A percentile compares a stretch with the other conserved stretches of the same genome.
phyloP scores from a whole-genome alignment of 805 yeast genomes.

The Yarrowia porcina region DNA sequence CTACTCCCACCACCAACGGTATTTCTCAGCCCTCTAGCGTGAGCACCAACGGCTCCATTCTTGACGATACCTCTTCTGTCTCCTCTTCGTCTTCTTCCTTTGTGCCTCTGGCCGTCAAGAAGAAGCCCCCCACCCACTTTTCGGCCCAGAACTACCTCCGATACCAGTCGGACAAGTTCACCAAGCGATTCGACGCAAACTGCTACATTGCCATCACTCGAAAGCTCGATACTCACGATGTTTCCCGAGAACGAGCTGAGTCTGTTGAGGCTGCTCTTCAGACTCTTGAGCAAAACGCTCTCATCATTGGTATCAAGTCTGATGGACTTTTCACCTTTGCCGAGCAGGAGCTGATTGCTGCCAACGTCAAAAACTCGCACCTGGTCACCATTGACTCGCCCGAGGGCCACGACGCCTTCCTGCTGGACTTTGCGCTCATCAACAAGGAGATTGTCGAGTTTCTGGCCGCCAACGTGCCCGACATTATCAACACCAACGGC shows the following conservation, averaged over 20 bases:
- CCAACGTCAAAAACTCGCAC: slow-evolving; percentile 62
- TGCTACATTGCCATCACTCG: slow-evolving; percentile 93
- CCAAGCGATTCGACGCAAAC: slow-evolving; percentile 89
- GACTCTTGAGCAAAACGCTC: slow-evolving; percentile 66
- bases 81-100: slow-evolving; percentile 24
- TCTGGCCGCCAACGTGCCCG: slow-evolving; percentile 54
- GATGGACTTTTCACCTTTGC: slow-evolving; percentile 91
- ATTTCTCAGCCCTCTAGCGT: neutral
- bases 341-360: slow-evolving; percentile 84
- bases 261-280: slow-evolving; percentile 51
- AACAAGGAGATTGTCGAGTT: slow-evolving; percentile 69
- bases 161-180: slow-evolving; percentile 90
- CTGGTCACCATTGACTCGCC: slow-evolving; percentile 79
- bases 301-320: slow-evolving; percentile 83
- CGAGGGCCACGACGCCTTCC: slow-evolving; percentile 97
- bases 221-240: slow-evolving; percentile 92
- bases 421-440: slow-evolving; percentile 81
- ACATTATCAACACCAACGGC: slow-evolving; percentile 50
- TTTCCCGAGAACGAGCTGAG: slow-evolving; percentile 70
- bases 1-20: neutral
- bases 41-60: slow-evolving; percentile 12
- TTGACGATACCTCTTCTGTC: slow-evolving; percentile 27
- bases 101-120: slow-evolving; percentile 23
- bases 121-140: slow-evolving; percentile 57
- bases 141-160: slow-evolving; percentile 94